These are phyloP conservation scores for Hypseocharis bilobata DNA, from an alignment of 441 rosid genomes.

Conservation along the genomic window DNA sequence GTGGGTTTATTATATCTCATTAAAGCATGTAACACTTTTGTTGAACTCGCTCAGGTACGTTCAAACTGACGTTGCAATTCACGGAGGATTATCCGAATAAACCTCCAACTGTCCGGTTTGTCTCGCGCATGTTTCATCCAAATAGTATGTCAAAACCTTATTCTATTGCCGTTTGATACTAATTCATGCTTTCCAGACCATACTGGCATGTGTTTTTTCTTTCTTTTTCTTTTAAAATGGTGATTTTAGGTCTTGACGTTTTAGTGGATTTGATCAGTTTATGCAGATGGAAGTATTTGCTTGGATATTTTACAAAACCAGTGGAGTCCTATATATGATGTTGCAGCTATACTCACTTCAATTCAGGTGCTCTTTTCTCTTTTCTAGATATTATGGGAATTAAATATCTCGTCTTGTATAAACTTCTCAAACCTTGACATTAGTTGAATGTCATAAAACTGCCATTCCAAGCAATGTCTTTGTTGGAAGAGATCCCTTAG, in stretches of 20 bases:
- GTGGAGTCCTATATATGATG: slow-evolving; percentile 64
- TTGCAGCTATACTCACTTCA: slow-evolving; percentile 53
- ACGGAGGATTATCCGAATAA: slow-evolving; percentile 50
- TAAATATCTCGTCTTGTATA: background rate
- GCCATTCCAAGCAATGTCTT: background rate
- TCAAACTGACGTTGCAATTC: slow-evolving; percentile 41
- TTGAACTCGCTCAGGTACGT: slow-evolving; percentile 33
- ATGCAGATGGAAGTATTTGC: slow-evolving; percentile 66
- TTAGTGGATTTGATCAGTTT: slow-evolving; percentile 31
- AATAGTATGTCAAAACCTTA: slow-evolving; percentile 29
- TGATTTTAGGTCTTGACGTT: background rate
- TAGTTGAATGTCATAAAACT: background rate
- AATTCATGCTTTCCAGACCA: background rate
- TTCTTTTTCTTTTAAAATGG: no score
- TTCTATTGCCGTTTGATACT: background rate
- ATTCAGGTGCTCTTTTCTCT: slow-evolving; percentile 36
- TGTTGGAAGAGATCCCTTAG: background rate
- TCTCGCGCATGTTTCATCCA: slow-evolving; percentile 48
- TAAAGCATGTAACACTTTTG: background rate
- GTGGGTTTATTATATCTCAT: background rate
- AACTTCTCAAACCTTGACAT: background rate
- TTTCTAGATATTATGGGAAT: background rate
- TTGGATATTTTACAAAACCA: slow-evolving; percentile 60
- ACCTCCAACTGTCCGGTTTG: slow-evolving; percentile 42
- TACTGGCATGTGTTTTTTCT: background rate